A percentile compares a stretch with the other conserved stretches of the same genome.
Conservation (phyloP, 1,284 basidiomycete species). For the Trichosporon sp. region DNA sequence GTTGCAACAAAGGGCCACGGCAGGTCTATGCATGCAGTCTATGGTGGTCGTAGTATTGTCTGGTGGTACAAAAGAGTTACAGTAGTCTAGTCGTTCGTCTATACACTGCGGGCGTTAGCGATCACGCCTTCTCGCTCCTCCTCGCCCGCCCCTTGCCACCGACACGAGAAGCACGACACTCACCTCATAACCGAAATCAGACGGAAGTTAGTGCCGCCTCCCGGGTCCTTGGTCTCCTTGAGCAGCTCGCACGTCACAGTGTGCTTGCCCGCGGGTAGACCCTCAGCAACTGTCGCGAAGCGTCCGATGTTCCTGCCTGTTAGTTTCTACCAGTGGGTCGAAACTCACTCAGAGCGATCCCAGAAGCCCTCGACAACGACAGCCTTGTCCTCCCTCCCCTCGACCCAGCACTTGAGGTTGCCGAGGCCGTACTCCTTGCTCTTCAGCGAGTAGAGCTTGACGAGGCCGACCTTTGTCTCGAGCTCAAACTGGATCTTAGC, state of each 20-base stretch:
- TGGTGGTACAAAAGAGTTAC: constrained; percentile 7
- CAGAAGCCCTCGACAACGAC: constrained; percentile 45
- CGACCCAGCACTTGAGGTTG: constrained; percentile 52
- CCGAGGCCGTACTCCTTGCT: constrained; percentile 52
- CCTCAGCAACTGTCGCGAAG: constrained; percentile 24
- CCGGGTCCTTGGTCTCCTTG: constrained; percentile 28
- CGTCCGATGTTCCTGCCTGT: constrained; percentile 34
- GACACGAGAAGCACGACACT: background rate
- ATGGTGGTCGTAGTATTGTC: background rate
- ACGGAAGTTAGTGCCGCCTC: constrained; percentile 30
- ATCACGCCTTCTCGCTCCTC: background rate
- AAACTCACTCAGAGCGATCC: constrained; percentile 32
- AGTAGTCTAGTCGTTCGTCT: constrained; percentile 3
- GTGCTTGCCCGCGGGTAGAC: constrained; percentile 24
- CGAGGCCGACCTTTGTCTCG: constrained; percentile 46
- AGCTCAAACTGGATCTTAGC: constrained; percentile 47
- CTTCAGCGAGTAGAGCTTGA: constrained; percentile 53
- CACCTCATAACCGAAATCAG: constrained; percentile 30
- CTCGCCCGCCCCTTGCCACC: background rate
- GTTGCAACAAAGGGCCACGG: background rate
- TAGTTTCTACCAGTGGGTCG: background rate
- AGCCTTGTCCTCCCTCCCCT: constrained; percentile 38
- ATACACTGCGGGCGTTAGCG: background rate
- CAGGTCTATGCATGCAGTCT: constrained; percentile 13
- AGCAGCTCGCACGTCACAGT: constrained; percentile 30